Evolutionary conservation across 306 rosid genomes (phyloP).

Genomic region (Aeschynomene evenia): DNA sequence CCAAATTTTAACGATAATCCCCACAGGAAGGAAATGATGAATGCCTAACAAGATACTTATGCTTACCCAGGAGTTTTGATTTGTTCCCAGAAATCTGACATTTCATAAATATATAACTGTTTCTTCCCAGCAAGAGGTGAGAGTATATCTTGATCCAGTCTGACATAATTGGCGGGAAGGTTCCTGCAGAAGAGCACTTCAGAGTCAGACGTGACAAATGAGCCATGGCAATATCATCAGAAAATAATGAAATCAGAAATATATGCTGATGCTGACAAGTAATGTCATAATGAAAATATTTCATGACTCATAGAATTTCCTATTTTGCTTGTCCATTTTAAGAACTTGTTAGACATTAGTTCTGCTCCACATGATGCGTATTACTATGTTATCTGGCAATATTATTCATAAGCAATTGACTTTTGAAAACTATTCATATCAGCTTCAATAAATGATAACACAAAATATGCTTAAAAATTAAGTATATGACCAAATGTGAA

Average conservation of each 20-base stretch:
- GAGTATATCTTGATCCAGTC: slow-evolving; percentile 97
- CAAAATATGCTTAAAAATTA: neutral
- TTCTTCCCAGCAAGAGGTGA: slow-evolving; percentile 97
- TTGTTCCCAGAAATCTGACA: slow-evolving; percentile 92
- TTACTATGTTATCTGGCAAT: neutral
- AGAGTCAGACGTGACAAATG: slow-evolving; percentile 28
- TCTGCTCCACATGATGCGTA: neutral
- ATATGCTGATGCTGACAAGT: too few species aligned
- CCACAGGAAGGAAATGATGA: slow-evolving; percentile 15
- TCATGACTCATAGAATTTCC: neutral
- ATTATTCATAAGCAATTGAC: neutral
- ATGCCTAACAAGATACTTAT: neutral
- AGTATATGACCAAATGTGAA: neutral
- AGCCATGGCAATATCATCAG: neutral
- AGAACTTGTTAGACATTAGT: slow-evolving; percentile 1
- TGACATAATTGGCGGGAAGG: slow-evolving; percentile 65
- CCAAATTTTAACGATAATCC: slow-evolving; percentile 1
- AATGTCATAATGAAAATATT: neutral
- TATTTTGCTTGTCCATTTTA: neutral
- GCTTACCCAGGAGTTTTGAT: slow-evolving; percentile 93
- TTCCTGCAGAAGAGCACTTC: slow-evolving; percentile 50
- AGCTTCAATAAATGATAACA: neutral
- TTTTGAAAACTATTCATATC: neutral
- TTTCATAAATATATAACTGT: slow-evolving; percentile 80
- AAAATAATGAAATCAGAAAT: neutral